phyloP scores from a whole-genome alignment of 768 basidiomycete genomes.

The Suillus cothurnatus region DNA sequence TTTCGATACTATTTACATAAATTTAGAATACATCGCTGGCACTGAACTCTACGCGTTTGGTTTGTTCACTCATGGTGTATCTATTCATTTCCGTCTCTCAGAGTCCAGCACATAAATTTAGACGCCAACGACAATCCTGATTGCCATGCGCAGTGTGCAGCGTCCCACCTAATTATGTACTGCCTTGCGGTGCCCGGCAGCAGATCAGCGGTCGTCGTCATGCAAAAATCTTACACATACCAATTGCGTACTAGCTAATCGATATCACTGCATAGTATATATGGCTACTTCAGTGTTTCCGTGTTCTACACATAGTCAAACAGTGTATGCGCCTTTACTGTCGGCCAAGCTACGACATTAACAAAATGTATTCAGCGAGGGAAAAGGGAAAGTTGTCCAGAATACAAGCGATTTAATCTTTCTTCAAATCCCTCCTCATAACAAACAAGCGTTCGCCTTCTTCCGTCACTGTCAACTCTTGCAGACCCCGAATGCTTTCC shows the following conservation, averaged over 20 bases:
- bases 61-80: not conserved
- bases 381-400: not conserved
- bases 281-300: not conserved
- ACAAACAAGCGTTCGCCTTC: constrained; percentile 80
- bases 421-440: constrained; percentile 78
- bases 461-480: constrained; percentile 61
- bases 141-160: not conserved
- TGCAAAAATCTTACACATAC: not conserved
- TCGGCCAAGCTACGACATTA: not conserved
- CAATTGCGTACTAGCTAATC: not conserved
- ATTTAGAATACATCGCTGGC: not conserved
- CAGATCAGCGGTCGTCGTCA: not conserved
- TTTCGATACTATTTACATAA: not conserved
- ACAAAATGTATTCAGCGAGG: not conserved
- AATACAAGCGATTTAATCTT: constrained; percentile 53
- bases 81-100: constrained; percentile 2
- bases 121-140: not conserved
- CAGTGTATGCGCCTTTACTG: not conserved
- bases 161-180: not conserved
- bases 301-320: not conserved
- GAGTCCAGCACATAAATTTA: not conserved
- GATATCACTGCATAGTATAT: not conserved
- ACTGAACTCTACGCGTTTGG: not conserved
- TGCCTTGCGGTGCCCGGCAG: not conserved
- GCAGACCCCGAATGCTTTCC: constrained; percentile 53